phyloP scores from a whole-genome alignment of 148 eudicot species.

The Amaranthus hypochondriacus region DNA sequence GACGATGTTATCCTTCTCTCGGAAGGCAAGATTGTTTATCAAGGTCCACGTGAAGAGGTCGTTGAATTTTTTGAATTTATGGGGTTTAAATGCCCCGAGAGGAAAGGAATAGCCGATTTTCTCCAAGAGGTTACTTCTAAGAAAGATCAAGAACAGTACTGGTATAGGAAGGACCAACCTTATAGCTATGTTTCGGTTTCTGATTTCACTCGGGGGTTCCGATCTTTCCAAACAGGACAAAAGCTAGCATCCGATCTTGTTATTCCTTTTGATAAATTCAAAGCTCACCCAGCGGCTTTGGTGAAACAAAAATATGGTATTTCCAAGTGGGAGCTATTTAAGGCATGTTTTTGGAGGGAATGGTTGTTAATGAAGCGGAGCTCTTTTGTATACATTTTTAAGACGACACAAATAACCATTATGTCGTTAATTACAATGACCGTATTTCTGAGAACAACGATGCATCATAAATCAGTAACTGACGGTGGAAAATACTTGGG shows the following conservation, averaged over 20 bases:
- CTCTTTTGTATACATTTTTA: slow-evolving; percentile 57
- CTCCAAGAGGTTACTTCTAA: slow-evolving; percentile 48
- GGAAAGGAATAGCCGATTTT: slow-evolving; percentile 54
- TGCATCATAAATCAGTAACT: slow-evolving; percentile 36
- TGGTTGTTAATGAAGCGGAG: slow-evolving; percentile 63
- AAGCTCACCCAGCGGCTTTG: slow-evolving; percentile 39
- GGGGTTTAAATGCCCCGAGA: slow-evolving; percentile 52
- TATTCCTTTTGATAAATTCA: slow-evolving; percentile 33
- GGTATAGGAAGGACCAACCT: slow-evolving; percentile 32
- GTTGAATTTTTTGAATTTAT: slow-evolving; percentile 41
- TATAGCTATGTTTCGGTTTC: slow-evolving; percentile 29
- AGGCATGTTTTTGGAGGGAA: slow-evolving; percentile 59
- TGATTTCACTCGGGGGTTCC: slow-evolving; percentile 43
- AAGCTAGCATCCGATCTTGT: slow-evolving; percentile 31
- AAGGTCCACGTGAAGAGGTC: slow-evolving; percentile 42
- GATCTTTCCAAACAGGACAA: slow-evolving; percentile 38
- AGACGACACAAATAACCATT: slow-evolving; percentile 27
- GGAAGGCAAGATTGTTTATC: slow-evolving; percentile 47
- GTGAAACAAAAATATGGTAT: slow-evolving; percentile 48
- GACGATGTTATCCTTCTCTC: slow-evolving; percentile 50
- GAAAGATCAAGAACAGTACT: slow-evolving; percentile 54
- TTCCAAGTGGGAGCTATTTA: slow-evolving; percentile 50
- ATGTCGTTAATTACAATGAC: slow-evolving; percentile 61
- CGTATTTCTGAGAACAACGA: slow-evolving; percentile 54
- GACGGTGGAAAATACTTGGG: slow-evolving; percentile 49